Evolutionary conservation across 306 rosid species (phyloP).

Genomic region (Inga oerstediana): DNA sequence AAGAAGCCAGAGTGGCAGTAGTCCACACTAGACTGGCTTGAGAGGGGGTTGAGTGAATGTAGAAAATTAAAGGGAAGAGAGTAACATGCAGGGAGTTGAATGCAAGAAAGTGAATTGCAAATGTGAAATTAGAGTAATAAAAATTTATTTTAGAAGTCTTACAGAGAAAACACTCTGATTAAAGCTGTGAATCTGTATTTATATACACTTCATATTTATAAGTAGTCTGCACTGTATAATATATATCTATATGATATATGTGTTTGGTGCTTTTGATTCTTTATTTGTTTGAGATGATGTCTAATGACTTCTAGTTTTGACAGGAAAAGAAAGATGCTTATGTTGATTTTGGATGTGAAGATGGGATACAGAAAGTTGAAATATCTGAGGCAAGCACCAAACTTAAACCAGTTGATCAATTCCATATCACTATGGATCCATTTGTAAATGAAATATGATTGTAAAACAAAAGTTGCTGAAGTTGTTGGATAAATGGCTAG

Average conservation of each 20-base stretch:
- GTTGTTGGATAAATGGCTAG: neutral
- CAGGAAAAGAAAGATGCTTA: slow-evolving; percentile 60
- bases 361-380: slow-evolving; percentile 55
- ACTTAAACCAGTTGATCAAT: slow-evolving; percentile 5
- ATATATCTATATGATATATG: neutral
- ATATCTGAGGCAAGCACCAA: slow-evolving; percentile 79
- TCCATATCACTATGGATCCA: slow-evolving; percentile 5
- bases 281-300: neutral
- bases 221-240: neutral
- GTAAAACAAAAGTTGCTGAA: neutral
- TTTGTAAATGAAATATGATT: slow-evolving; percentile 17
- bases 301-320: slow-evolving; percentile 35
- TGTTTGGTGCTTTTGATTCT: neutral
- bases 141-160: neutral
- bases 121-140: neutral
- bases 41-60: neutral
- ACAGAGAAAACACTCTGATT: neutral
- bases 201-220: neutral
- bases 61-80: neutral
- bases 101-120: neutral
- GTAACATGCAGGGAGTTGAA: neutral
- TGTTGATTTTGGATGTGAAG: slow-evolving; percentile 69
- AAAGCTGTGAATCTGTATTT: neutral
- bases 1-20: neutral
- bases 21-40: neutral